These are phyloP conservation scores for Beta vulgaris DNA, from an alignment of 148 eudicot species.

Conservation along the genomic window DNA sequence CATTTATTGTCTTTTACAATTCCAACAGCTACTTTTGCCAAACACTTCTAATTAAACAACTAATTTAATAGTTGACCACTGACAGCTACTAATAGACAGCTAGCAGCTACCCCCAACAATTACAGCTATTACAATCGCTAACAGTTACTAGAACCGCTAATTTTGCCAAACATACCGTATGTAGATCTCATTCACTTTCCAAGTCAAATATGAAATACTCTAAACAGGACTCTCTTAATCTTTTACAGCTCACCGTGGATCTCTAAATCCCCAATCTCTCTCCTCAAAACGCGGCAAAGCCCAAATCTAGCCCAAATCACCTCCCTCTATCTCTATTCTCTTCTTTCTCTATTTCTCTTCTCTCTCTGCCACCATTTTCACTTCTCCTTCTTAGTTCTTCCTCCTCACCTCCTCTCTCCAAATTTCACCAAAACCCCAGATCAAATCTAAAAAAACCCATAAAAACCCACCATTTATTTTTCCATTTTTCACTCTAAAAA, in stretches of 20 bases:
- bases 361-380: slow-evolving; percentile 13
- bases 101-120: too few species aligned
- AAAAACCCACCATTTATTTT: neutral
- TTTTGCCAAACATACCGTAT: too few species aligned
- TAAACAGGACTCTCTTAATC: too few species aligned
- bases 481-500: neutral
- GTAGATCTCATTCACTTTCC: too few species aligned
- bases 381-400: slow-evolving; percentile 27
- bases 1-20: too few species aligned
- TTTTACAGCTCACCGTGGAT: neutral
- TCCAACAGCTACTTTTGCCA: too few species aligned
- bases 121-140: too few species aligned
- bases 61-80: too few species aligned
- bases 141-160: too few species aligned
- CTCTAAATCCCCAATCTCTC: neutral
- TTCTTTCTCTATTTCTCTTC: neutral
- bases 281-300: slow-evolving; percentile 19
- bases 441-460: slow-evolving; percentile 9
- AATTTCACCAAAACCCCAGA: slow-evolving; percentile 5
- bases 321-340: neutral
- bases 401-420: slow-evolving; percentile 26
- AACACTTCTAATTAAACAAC: too few species aligned
- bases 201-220: too few species aligned
- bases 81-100: too few species aligned
- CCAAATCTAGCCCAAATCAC: slow-evolving; percentile 11